phyloP scores from a whole-genome alignment of 768 basidiomycete species.

The Boletus reticulatus region DNA sequence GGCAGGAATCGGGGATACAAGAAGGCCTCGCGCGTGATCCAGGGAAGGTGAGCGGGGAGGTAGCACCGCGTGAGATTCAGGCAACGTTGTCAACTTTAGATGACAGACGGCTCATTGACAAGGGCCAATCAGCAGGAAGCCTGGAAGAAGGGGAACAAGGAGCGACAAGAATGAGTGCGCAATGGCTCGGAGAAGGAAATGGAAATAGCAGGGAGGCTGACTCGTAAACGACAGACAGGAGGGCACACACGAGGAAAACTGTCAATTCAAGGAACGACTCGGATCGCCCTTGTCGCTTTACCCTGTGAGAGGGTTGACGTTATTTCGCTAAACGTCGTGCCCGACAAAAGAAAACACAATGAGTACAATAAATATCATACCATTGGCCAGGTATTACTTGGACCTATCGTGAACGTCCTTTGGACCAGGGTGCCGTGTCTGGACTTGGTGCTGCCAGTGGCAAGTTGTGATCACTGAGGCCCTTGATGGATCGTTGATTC shows the following conservation, averaged over 20 bases:
- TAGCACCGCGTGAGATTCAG: constrained; percentile 21
- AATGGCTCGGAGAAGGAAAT: background rate
- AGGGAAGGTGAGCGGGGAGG: constrained; percentile 9
- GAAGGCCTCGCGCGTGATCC: background rate
- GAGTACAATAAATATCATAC: too few species aligned
- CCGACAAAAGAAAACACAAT: background rate
- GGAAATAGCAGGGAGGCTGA: background rate
- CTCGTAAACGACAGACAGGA: constrained; percentile 4
- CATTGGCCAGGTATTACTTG: too few species aligned
- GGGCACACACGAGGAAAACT: background rate
- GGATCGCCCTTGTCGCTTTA: background rate
- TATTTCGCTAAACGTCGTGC: constrained; percentile 9
- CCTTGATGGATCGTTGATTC: too few species aligned
- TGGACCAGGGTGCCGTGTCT: too few species aligned
- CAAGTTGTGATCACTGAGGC: too few species aligned
- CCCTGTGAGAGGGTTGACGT: constrained; percentile 13
- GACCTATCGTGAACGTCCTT: too few species aligned
- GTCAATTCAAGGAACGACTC: constrained; percentile 8
- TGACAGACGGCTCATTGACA: constrained; percentile 12
- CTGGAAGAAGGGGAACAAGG: background rate
- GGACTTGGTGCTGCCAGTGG: too few species aligned
- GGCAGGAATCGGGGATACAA: background rate
- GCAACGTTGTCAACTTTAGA: constrained; percentile 6
- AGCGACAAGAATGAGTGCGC: background rate
- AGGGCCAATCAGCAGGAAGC: background rate